phyloP scores from a whole-genome alignment of 2,329 filamentous ascomycete genomes.

The Nannizzia gypsea region DNA sequence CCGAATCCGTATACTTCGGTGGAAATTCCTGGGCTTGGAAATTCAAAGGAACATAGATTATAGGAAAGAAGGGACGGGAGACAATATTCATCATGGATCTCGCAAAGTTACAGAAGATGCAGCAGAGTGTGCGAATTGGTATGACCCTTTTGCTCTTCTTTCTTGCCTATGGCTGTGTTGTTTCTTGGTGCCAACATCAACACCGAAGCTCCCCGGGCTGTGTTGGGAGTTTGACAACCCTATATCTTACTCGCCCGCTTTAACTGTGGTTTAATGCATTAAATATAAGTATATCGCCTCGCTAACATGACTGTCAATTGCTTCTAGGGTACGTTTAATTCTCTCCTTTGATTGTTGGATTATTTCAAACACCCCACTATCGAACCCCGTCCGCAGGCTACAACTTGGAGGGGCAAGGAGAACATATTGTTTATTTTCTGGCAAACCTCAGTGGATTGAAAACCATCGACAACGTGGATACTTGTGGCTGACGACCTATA shows the following conservation, averaged over 20 bases:
- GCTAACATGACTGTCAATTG: not conserved
- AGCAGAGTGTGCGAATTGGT: constrained; percentile 60
- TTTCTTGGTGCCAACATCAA: not conserved
- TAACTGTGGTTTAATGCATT: not conserved
- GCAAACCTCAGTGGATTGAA: not conserved
- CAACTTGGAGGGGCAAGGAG: not conserved
- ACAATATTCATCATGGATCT: constrained; percentile 45
- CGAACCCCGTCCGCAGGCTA: not conserved
- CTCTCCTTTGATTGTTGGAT: not conserved
- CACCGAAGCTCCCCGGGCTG: not conserved
- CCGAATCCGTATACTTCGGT: not conserved
- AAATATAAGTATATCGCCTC: not conserved
- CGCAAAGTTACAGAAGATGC: constrained; percentile 55
- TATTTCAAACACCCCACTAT: not conserved
- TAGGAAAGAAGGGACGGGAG: not conserved
- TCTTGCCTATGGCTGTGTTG: not conserved
- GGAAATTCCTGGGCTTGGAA: not conserved
- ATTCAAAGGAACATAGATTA: not conserved
- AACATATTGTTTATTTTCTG: not conserved
- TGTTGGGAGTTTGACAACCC: not conserved
- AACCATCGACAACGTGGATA: not conserved
- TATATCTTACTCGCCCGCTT: not conserved
- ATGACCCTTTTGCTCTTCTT: constrained; percentile 27
- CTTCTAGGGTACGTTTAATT: not conserved
- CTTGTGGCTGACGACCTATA: not conserved